Conservation (phyloP, 148 eudicot species). For the Chenopodium suecicum region DNA sequence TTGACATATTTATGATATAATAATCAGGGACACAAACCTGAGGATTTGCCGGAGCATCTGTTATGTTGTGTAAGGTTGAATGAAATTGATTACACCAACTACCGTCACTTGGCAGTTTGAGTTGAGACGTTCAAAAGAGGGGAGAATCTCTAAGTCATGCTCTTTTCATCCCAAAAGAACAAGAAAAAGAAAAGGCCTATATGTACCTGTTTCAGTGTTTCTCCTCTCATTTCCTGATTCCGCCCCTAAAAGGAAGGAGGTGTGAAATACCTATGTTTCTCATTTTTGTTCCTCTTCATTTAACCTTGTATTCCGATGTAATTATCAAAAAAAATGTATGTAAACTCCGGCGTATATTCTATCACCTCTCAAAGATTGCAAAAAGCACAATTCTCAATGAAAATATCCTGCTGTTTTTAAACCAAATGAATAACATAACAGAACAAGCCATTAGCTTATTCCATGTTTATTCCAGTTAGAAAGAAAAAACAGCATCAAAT, state of each 20-base stretch:
- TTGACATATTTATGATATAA: conserved; percentile 11
- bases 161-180: conserved; percentile 13
- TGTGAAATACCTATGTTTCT: conserved; percentile 28
- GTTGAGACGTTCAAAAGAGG: conserved; percentile 16
- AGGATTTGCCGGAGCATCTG: conserved; percentile 84
- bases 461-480: neutral
- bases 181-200: neutral
- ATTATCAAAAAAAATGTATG: neutral
- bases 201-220: conserved; percentile 3
- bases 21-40: conserved; percentile 79
- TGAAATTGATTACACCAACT: conserved; percentile 65
- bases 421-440: neutral
- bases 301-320: conserved; percentile 21
- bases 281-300: conserved; percentile 1
- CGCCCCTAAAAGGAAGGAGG: conserved; percentile 35
- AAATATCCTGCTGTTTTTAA: neutral
- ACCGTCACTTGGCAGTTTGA: conserved; percentile 69
- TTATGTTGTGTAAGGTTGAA: conserved; percentile 76
- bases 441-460: neutral
- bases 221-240: conserved; percentile 23
- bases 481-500: neutral
- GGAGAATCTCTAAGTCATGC: conserved; percentile 4
- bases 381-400: conserved; percentile 7
- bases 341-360: conserved; percentile 27
- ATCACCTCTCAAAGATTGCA: conserved; percentile 10